Percentiles rank a stretch among this genome's conserved stretches.
phyloP scores from a whole-genome alignment of 1,284 basidiomycete genomes.

The Ustilago sp. region DNA sequence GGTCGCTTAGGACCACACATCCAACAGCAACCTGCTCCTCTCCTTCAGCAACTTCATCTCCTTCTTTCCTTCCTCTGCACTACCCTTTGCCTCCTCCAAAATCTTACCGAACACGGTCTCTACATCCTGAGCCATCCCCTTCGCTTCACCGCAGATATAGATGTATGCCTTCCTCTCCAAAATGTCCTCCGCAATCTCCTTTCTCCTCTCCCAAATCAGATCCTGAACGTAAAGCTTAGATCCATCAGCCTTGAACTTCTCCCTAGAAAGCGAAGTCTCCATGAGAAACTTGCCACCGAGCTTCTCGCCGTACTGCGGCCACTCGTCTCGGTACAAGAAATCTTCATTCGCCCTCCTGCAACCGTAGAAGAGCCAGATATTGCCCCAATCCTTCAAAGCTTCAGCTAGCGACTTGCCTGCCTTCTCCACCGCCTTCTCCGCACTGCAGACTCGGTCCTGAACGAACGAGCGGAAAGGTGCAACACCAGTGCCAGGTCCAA shows the following conservation, averaged over 20 bases:
- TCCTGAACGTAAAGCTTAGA: conserved; percentile 98
- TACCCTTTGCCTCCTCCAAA: conserved; percentile 92
- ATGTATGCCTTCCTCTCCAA: conserved; percentile 89
- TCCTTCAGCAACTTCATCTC: conserved; percentile 60
- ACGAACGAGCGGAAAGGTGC: conserved; percentile 98
- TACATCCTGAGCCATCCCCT: conserved; percentile 93
- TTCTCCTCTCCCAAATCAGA: conserved; percentile 66
- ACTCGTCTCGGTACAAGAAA: conserved; percentile 94
- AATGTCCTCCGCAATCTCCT: conserved; percentile 84
- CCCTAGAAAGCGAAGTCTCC: conserved; percentile 88
- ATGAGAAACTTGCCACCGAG: conserved; percentile 90
- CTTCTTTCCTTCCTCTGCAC: conserved; percentile 74
- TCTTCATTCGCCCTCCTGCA: conserved; percentile 88
- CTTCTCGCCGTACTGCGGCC: conserved; percentile 86
- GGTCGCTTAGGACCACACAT: conserved; percentile 38
- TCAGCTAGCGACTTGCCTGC: conserved; percentile 83
- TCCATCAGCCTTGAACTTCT: conserved; percentile 81
- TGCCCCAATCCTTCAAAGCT: conserved; percentile 93
- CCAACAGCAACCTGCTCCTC: conserved; percentile 48
- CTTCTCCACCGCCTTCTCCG: conserved; percentile 91
- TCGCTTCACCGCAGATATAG: conserved; percentile 87
- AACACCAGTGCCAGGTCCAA: conserved; percentile 96
- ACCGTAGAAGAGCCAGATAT: conserved; percentile 93
- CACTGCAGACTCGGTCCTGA: conserved; percentile 95
- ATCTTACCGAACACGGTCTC: conserved; percentile 87